Base-by-base conservation (phyloP, 2,329 filamentous ascomycete genomes). In the Blastomyces percursus region DNA sequence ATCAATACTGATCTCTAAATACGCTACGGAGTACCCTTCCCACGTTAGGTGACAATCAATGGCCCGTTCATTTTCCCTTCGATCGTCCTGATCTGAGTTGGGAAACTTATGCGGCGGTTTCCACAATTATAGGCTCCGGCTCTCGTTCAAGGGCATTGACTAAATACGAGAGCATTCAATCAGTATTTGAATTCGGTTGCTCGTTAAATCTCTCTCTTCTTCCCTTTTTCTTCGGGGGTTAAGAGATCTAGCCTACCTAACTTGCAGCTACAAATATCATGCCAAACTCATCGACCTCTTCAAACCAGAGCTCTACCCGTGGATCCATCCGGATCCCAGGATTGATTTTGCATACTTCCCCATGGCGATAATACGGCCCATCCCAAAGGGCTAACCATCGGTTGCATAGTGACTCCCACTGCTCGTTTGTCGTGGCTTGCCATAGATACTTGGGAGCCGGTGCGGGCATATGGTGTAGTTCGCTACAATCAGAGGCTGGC, bases 261-360 rank as follows among this genome's bases (percentile, higher is more conserved):
- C 73, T 67, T 56, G 77, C 73, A 55, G 70, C 69, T 63, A 76
- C 71, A 60, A 77, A 72, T n/a, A 78, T 63, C 6, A 77, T 67
- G 0, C 75, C 75, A 61, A 78, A 70, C 62, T 78, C 76, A 67
- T 78, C 76, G 1, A 74, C 70, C 58, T 79, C 76, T 65, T 77
- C 76, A 7, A 78, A 62, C 76, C 75, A 78, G 61, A 68, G 69
- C 67, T 78, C 74, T 1, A 71, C 68, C 50, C 75, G 67, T 2
- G 64, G 30, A 62, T 74, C 68, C 62, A 78, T 67, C 9, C 66
- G 67, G 5, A 69, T 63, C 0, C 72, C 74, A 4, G 68, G 66
- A 32, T 67, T 65, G 4, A 76, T 69, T 0, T 62, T 62, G 14
- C 68, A 66, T 59, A 77, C 72, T 61, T 76, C 67, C 24, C 30